Conservation (phyloP, 345 rosid species). For the Orychophragmus violaceus region DNA sequence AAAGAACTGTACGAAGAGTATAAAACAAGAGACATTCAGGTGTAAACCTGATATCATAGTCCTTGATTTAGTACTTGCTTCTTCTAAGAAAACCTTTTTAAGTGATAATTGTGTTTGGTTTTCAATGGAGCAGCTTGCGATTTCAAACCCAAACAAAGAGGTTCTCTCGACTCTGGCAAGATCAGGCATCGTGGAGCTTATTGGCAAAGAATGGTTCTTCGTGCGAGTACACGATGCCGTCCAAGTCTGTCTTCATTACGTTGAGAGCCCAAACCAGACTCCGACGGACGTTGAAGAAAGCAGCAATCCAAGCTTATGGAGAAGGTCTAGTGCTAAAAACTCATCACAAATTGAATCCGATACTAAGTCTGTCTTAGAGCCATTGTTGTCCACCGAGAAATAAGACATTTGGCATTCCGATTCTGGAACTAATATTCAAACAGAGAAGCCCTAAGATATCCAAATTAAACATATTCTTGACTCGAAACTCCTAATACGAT, state of each 20-base stretch:
- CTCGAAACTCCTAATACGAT: neutral
- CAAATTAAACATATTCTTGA: neutral
- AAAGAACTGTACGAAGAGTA: slow-evolving; percentile 86
- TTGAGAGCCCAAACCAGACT: slow-evolving; percentile 33
- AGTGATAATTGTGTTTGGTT: neutral
- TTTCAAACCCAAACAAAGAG: slow-evolving; percentile 48
- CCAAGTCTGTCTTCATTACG: slow-evolving; percentile 82
- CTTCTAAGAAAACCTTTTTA: neutral
- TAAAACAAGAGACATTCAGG: slow-evolving; percentile 75
- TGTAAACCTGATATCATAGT: slow-evolving; percentile 12
- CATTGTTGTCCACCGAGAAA: slow-evolving; percentile 39
- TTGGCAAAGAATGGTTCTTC: slow-evolving; percentile 89
- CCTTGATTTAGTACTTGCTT: neutral
- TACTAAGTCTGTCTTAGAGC: slow-evolving; percentile 43
- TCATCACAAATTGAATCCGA: slow-evolving; percentile 37
- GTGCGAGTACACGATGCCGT: slow-evolving; percentile 94
- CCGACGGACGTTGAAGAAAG: slow-evolving; percentile 16
- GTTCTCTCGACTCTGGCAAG: neutral
- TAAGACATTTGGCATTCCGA: neutral
- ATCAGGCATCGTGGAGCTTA: slow-evolving; percentile 33
- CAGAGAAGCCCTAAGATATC: neutral
- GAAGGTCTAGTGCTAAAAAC: slow-evolving; percentile 31
- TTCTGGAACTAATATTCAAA: too few species aligned
- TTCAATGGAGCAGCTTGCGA: slow-evolving; percentile 48
- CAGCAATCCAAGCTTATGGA: slow-evolving; percentile 32